Evolutionary conservation across 805 yeast species (phyloP), one percentile per base, ranked within the genome.

Genomic region (Yarrowia sp.): DNA sequence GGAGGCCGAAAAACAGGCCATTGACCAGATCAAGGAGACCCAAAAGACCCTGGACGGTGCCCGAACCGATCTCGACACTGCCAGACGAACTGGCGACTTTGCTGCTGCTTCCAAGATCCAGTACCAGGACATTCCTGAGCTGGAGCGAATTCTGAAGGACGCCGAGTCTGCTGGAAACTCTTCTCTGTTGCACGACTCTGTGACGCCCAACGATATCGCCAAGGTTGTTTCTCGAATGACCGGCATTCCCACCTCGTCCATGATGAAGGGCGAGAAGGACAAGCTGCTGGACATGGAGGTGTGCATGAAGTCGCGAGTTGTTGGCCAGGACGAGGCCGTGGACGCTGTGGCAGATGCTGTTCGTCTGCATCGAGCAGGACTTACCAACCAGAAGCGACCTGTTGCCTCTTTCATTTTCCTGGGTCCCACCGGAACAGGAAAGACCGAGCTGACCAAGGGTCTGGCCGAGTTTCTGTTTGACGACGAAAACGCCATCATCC

Each of bases 371-470:
- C 84, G 99, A 72, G 99, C 99, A 0, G 99, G 99, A 0, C 83
- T 93, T 66, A 93, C 98, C 10, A 89, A 90, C 74, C 97, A 92
- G 68, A 89, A 89, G 76, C 83, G 98, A 67, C 99, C 99, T 7
- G 92, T 93, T 71, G 98, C 98, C 0, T 89, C 96, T 64, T 95
- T 95, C 76, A 88, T 93, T 88, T 95, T 95, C 76, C 80, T 95
- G 69, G 99, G 99, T 22, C 98, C 99, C 63, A 95, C 99, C 0
- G 99, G 99, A 78, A 93, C 98, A 0, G 99, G 99, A 78, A 93
- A 93, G 76, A 95, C 99, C 0, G 98, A 95, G 75, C 81, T 95
- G 62, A 92, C 98, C 8, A 93, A 95, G 75, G 87, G 96, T 0
- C 81, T 93, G 65, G 97, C 98, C 1, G 92, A 91, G 70, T 95